Percentiles rank a stretch among this genome's conserved stretches.
These are phyloP conservation scores for Rutstroemia sp. DNA, from an alignment of 2,329 filamentous ascomycete species.

Conservation along the genomic window DNA sequence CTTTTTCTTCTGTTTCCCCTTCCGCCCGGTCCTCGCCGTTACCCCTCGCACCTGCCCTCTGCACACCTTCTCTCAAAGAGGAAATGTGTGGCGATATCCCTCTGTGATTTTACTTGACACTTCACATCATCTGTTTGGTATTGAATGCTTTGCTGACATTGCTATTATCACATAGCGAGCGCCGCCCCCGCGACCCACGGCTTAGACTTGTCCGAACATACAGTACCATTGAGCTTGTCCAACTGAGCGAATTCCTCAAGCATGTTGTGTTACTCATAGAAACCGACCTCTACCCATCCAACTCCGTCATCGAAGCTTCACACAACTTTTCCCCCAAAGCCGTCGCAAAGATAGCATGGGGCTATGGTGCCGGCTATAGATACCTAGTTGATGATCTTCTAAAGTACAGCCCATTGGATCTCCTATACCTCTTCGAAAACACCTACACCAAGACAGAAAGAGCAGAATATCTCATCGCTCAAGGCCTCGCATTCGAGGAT, in stretches of 20 bases:
- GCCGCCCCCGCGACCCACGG: conserved; percentile 20
- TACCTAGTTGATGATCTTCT: conserved; percentile 21
- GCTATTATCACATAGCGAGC: neutral
- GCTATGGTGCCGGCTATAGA: conserved; percentile 21
- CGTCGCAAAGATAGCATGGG: conserved; percentile 26
- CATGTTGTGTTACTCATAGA: conserved; percentile 24
- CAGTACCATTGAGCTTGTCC: conserved; percentile 22
- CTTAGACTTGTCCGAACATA: conserved; percentile 24
- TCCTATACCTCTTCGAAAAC: conserved; percentile 25
- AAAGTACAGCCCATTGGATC: conserved; percentile 22
- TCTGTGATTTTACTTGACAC: too few species aligned
- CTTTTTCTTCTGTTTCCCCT: too few species aligned
- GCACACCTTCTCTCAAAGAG: too few species aligned
- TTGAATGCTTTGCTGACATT: too few species aligned
- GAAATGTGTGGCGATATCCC: too few species aligned
- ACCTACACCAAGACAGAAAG: conserved; percentile 25
- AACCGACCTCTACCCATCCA: conserved; percentile 26
- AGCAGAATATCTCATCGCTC: conserved; percentile 19
- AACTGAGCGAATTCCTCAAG: conserved; percentile 24
- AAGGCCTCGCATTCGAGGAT: conserved; percentile 20
- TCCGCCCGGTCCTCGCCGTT: too few species aligned
- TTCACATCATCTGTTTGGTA: too few species aligned
- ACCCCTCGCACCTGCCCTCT: too few species aligned
- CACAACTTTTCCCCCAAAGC: conserved; percentile 19
- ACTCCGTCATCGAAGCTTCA: conserved; percentile 23